Base-by-base conservation (phyloP, 495 filamentous ascomycete genomes). In the Aspergillus bertholletiae region DNA sequence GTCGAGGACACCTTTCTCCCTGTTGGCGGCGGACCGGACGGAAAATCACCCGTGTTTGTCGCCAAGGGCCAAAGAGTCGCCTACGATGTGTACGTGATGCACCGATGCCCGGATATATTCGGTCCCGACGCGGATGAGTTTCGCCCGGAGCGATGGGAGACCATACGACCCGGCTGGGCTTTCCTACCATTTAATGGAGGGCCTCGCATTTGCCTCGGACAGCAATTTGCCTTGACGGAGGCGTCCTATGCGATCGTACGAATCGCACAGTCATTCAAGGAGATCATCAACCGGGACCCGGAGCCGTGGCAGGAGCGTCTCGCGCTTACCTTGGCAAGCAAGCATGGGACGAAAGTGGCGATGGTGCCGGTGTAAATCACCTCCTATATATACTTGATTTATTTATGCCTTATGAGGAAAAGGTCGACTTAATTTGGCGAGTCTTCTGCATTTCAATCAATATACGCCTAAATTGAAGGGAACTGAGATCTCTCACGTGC, bases 181-280 rank as follows among this genome's bases (percentile, higher is more conserved):
- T 90, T 84, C 67, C 70, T 89, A 18, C 84, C 85, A 11, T 90
- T 90, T 69, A 88, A 87, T 60, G 84, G 84, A 37, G 86, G 88
- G 1, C 87, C 88, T 40, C 74, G 90, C 34, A 90, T 93, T 53
- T 95, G 90, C 67, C 80, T 93, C 54, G 90, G 89, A 3, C 88
- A 80, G 54, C 77, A 78, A 66, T 77, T 74, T 44, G 88, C 88
- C 18, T 72, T 91, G 30, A 88, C 87, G 3, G 86, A 89, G 73
- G 87, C 85, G 55, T 74, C 70, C 3, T 90, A 88, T 60, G 82
- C 83, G 21, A 74, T 84, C 22, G 81, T 83, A 6, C 68, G 85
- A 32, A 61, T 91, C 26, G 74, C 87, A 63, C 87, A 90, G 72
- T 68, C 72, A 32, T 90, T 80, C 63, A 78, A 80, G 1, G 17